Percentiles rank a stretch among this genome's conserved stretches.
Evolutionary conservation across 179 eudicot species (phyloP).

Genomic region (Beta macrorhiza): DNA sequence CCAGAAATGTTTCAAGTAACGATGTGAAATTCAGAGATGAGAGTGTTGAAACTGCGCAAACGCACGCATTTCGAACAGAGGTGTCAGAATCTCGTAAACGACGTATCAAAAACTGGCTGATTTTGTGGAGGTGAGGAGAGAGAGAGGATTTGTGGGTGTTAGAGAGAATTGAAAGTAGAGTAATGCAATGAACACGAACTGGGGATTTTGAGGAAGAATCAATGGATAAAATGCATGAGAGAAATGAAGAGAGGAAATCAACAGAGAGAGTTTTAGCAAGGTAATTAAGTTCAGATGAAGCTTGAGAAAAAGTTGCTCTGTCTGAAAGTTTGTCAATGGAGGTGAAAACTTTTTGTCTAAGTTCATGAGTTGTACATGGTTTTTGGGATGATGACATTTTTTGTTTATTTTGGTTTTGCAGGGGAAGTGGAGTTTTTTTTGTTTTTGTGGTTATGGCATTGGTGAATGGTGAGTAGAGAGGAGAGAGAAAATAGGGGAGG

Average conservation of each 20-base stretch:
- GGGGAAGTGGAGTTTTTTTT: neutral
- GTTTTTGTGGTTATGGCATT: constrained; percentile 7
- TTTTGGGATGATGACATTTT: constrained; percentile 21
- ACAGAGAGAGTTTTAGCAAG: constrained; percentile 38
- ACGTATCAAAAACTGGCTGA: constrained; percentile 44
- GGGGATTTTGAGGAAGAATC: constrained; percentile 53
- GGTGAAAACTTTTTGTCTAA: constrained; percentile 32
- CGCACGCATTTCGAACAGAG: constrained; percentile 56
- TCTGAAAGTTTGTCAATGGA: constrained; percentile 67
- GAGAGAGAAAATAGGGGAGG: neutral
- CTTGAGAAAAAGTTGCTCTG: constrained; percentile 58
- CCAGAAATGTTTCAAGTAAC: constrained; percentile 40
- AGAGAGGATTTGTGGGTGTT: constrained; percentile 41
- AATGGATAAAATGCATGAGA: constrained; percentile 46
- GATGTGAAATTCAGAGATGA: constrained; percentile 25
- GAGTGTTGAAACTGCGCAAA: constrained; percentile 42
- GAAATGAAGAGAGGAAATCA: constrained; percentile 47
- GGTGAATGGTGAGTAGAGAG: neutral
- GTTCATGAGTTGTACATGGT: constrained; percentile 22
- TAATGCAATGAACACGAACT: constrained; percentile 54
- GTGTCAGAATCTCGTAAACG: constrained; percentile 61
- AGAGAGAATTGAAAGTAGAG: constrained; percentile 44
- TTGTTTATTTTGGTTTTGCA: neutral
- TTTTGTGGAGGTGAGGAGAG: constrained; percentile 49
- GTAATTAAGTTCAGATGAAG: constrained; percentile 49